A percentile compares a stretch with the other conserved stretches of the same genome.
Evolutionary conservation across 257 asterid species (phyloP).

Genomic region (Pogostemon cablin): DNA sequence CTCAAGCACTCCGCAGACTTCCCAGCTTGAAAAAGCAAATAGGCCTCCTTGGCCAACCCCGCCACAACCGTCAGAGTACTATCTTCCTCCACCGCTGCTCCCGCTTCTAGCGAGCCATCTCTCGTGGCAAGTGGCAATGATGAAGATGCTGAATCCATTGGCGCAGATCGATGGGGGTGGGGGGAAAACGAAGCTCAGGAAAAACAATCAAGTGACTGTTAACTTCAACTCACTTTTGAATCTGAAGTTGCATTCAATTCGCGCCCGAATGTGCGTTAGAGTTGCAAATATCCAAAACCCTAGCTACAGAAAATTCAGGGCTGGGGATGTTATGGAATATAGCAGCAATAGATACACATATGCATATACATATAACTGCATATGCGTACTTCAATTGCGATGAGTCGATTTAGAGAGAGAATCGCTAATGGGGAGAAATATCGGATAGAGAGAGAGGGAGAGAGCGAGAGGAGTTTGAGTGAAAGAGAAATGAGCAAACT

Average conservation of each 20-base stretch:
- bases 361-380: slow-evolving; percentile 12
- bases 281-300: slow-evolving; percentile 55
- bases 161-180: slow-evolving; percentile 45
- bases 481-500: slow-evolving; percentile 20
- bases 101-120: slow-evolving; percentile 40
- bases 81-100: slow-evolving; percentile 54
- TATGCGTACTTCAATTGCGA: slow-evolving; percentile 31
- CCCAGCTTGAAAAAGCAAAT: slow-evolving; percentile 72
- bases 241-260: slow-evolving; percentile 45
- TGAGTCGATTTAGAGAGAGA: slow-evolving; percentile 44
- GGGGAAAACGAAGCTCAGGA: slow-evolving; percentile 44
- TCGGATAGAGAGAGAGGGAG: slow-evolving; percentile 44
- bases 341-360: slow-evolving; percentile 26
- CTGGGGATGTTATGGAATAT: slow-evolving; percentile 18
- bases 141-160: slow-evolving; percentile 69
- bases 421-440: slow-evolving; percentile 35
- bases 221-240: slow-evolving; percentile 47
- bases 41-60: slow-evolving; percentile 86
- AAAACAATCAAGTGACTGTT: slow-evolving; percentile 41
- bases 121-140: slow-evolving; percentile 48
- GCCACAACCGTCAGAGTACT: slow-evolving; percentile 58
- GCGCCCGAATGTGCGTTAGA: slow-evolving; percentile 27
- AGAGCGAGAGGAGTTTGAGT: neutral
- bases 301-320: slow-evolving; percentile 36
- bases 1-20: slow-evolving; percentile 63